These are phyloP conservation scores for Mycena metata DNA, from an alignment of 768 basidiomycete genomes.

Conservation along the genomic window DNA sequence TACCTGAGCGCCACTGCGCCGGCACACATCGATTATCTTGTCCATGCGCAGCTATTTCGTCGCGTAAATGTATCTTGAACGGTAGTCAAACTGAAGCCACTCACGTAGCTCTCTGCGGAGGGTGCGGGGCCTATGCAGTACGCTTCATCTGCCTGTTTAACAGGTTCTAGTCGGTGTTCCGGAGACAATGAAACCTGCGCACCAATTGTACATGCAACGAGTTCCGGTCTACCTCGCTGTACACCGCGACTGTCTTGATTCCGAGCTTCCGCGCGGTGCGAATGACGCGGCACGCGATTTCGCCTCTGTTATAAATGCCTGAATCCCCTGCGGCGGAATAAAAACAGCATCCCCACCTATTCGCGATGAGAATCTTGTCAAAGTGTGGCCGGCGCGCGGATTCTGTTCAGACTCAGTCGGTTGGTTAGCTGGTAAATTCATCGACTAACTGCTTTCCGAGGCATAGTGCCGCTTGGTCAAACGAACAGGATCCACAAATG, in stretches of 20 bases:
- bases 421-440: not conserved
- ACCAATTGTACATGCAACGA: slow-evolving; percentile 89
- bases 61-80: not conserved
- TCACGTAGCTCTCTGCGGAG: slow-evolving; percentile 89
- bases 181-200: not conserved
- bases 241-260: slow-evolving; percentile 93
- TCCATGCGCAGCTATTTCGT: slow-evolving; percentile 80
- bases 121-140: slow-evolving; percentile 94
- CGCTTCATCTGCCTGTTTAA: slow-evolving; percentile 83
- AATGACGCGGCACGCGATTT: slow-evolving; percentile 96
- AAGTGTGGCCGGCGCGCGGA: slow-evolving; percentile 68
- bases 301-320: slow-evolving; percentile 69
- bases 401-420: slow-evolving; percentile 22
- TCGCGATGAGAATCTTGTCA: slow-evolving; percentile 93
- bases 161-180: slow-evolving; percentile 6
- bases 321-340: not conserved
- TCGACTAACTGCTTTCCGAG: slow-evolving; percentile 47
- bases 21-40: slow-evolving; percentile 89
- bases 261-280: slow-evolving; percentile 90
- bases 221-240: slow-evolving; percentile 86
- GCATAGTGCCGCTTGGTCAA: slow-evolving; percentile 39
- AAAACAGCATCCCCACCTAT: slow-evolving; percentile 65
- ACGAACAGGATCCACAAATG: slow-evolving; percentile 2
- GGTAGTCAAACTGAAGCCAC: slow-evolving; percentile 45
- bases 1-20: slow-evolving; percentile 87